These are phyloP conservation scores for Colletotrichum musae DNA, from an alignment of 2,329 filamentous ascomycete species.

Conservation along the genomic window DNA sequence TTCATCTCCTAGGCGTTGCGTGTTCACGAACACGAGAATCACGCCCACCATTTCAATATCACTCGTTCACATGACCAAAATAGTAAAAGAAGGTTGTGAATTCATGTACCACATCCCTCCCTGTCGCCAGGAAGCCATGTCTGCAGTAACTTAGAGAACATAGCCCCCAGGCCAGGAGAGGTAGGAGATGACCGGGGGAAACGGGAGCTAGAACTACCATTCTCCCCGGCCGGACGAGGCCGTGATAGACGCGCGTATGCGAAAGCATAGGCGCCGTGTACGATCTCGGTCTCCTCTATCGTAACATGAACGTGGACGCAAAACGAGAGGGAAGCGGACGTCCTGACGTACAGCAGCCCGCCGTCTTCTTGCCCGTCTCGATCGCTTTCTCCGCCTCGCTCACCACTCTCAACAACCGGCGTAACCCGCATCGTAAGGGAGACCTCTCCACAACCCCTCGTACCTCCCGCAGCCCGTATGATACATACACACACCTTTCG, in stretches of 20 bases:
- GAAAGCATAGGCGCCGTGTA: neutral
- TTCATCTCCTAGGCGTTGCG: neutral
- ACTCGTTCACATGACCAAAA: neutral
- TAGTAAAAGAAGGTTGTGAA: conserved; percentile 30
- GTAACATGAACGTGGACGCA: neutral
- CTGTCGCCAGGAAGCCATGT: neutral
- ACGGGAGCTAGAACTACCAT: neutral
- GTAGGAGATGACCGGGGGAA: neutral
- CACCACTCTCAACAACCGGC: neutral
- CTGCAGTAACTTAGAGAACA: conserved; percentile 36
- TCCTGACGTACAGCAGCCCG: neutral
- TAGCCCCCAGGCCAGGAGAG: too few relatives aligned
- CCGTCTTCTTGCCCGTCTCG: neutral
- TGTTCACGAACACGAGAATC: neutral
- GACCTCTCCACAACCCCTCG: neutral
- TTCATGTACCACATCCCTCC: conserved; percentile 9
- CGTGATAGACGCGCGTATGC: conserved; percentile 6
- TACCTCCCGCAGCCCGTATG: neutral
- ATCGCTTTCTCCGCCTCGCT: too few relatives aligned
- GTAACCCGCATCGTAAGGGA: neutral
- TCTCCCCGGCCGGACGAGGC: neutral
- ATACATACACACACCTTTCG: conserved; percentile 7
- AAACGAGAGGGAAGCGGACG: neutral
- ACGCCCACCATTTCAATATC: neutral
- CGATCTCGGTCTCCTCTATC: neutral